Base-by-base conservation (phyloP, 2,329 filamentous ascomycete genomes). In the Neocucurbitaria cava region DNA sequence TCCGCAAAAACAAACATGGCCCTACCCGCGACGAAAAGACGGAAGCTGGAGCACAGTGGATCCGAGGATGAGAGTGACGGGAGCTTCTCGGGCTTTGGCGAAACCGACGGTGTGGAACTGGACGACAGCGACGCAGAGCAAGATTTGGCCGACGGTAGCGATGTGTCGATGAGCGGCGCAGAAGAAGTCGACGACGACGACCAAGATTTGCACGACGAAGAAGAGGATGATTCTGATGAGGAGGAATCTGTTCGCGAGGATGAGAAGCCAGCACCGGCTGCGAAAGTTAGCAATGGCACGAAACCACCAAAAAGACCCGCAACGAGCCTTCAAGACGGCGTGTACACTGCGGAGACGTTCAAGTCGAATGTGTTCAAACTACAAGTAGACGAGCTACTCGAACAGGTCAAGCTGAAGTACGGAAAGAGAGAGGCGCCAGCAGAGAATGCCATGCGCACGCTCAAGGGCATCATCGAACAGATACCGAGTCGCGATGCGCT, bases 291-390 rank as follows among this genome's bases (percentile, higher is more conserved):
- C 26, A 57, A 52, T 28, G 50, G 53, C 33, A 24, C 56, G 17
- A 65, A 66, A 50, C 42, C 58, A 15, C 53, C 47, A 17, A 74
- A 67, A 46, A 59, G 62, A 56, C 59, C 59, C 44, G 67, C 68
- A 33, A 50, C 61, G 33, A 64, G 58, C 20, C 63, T 66, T 8
- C 67, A 70, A 33, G 72, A 74, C 35, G 77, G 76, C 46, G 72
- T 77, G 23, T 83, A 81, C 67, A 77, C 75, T 18, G 80, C 78
- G 28, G 83, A 83, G 43, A 79, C 83, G n/a, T 88, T 84, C 78
- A 87, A 87, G 68, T 87, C 85, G 39, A 87, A 82, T 68, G 77
- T 88, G 52, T 89, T 90, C 77, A 88, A 88, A 69, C 73, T 89
- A 9, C 87, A 90, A 68, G 79, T 88, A 30, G 85, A 89, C 59